Percentiles rank a stretch among this genome's conserved stretches.
Evolutionary conservation across 768 basidiomycete species (phyloP).

Genomic region (Infundibulicybe gibba): DNA sequence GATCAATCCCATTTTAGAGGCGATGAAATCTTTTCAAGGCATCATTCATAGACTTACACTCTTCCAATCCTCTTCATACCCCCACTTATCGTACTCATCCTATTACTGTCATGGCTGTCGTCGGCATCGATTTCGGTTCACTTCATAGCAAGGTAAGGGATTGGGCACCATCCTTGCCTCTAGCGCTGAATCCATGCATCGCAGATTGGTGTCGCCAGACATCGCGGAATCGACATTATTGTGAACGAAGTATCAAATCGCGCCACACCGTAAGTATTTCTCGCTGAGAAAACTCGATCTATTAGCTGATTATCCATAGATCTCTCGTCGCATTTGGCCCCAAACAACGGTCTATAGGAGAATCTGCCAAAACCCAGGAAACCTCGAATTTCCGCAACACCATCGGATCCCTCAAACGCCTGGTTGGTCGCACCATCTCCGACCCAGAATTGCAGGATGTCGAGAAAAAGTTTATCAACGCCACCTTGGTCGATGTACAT

Average conservation of each 20-base stretch:
- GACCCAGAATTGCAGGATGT: constrained; percentile 81
- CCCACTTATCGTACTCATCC: too few relatives aligned
- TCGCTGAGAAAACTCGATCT: neutral
- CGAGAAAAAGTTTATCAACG: constrained; percentile 92
- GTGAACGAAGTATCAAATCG: constrained; percentile 97
- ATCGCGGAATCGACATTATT: constrained; percentile 98
- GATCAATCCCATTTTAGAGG: too few relatives aligned
- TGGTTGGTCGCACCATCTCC: constrained; percentile 75
- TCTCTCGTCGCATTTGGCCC: constrained; percentile 93
- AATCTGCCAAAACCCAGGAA: constrained; percentile 95
- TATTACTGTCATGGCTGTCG: constrained; percentile 70
- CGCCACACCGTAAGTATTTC: constrained; percentile 77
- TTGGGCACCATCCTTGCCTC: constrained; percentile 4
- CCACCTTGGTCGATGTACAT: constrained; percentile 77
- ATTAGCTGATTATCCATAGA: constrained; percentile 33
- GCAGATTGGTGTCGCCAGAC: constrained; percentile 92
- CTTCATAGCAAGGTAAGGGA: constrained; percentile 77
- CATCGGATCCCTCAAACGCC: constrained; percentile 86
- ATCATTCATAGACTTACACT: too few relatives aligned
- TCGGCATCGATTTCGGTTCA: constrained; percentile 92
- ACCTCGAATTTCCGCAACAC: constrained; percentile 99
- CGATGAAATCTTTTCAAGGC: too few relatives aligned
- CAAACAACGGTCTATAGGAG: constrained; percentile 89
- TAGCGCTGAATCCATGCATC: constrained; percentile 11
- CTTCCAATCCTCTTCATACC: too few relatives aligned